Conservation (phyloP, 768 basidiomycete genomes). For the Suillus spraguei region DNA sequence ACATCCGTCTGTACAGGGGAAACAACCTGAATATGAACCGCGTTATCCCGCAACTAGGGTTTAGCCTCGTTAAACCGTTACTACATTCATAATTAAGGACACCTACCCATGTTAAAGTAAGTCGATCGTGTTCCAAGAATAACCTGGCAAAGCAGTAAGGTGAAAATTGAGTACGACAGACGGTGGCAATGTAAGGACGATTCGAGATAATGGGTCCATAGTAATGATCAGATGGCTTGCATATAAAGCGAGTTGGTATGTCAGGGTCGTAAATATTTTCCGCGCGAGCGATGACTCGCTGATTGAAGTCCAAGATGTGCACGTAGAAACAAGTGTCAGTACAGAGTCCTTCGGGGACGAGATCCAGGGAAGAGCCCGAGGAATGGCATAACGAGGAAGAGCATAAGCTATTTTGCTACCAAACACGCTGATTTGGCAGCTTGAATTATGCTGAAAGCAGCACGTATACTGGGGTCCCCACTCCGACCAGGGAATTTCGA, state of each 20-base stretch:
- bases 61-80: neutral
- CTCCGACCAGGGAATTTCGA: neutral
- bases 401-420: neutral
- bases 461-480: slow-evolving; percentile 5
- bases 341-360: no score
- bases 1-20: neutral
- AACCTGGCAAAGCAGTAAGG: fast-evolving
- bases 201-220: neutral
- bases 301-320: slow-evolving; percentile 5
- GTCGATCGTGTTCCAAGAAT: neutral
- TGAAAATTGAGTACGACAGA: neutral
- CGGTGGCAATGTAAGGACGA: neutral
- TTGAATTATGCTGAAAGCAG: neutral
- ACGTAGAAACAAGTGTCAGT: neutral
- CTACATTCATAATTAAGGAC: neutral
- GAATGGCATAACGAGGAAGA: neutral
- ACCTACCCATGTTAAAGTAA: slow-evolving; percentile 6
- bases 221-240: neutral
- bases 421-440: neutral
- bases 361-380: neutral
- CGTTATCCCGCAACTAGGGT: neutral
- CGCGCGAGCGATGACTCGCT: neutral
- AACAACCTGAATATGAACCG: neutral
- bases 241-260: no score
- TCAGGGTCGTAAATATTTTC: neutral